Base-by-base conservation (phyloP, 2,329 filamentous ascomycete genomes). In the Stylonectria norvegica region DNA sequence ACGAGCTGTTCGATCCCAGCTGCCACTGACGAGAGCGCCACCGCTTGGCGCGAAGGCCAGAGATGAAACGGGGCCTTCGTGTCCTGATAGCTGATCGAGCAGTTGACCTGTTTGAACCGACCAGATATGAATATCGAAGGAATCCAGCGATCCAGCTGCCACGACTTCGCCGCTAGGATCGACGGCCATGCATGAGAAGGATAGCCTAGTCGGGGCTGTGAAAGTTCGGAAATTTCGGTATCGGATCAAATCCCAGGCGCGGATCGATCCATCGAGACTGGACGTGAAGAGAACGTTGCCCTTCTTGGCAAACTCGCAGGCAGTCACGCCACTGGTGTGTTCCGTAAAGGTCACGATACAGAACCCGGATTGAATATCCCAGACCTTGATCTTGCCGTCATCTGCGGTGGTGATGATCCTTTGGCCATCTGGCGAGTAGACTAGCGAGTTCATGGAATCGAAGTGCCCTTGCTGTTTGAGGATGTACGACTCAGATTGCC, bases 401-500 rank as follows among this genome's bases (percentile, higher is more conserved):
- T 98, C 94, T 3, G 93, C 87, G 2, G 89, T 86, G 0, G 93
- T 98, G 44, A 98, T 85, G 48, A 98, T 88, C 27, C 86, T 83
- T 58, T 95, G 88, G 4, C 93, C 91, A 57, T 96, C 91, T 0
- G 93, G 90, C 5, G 93, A 91, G 66, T 97, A 98, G 7, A 86
- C 85, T 4, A 98, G 73, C 1, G 89, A 79, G 64, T 97, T 97
- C 79, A 97, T 90, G 2, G 89, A 86, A 62, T 98, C 93, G 50
- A 95, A 90, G 66, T 98, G 93, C 0, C 91, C 93, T 65, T 97
- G 93, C 60, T 98, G 93, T 67, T 98, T 98, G 34, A 98, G 72
- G 43, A 98, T 94, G 64, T 98, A 98, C 5, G 91, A 97, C 65
- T 98, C 94, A 0, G 93, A 98, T 62, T 97, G 91, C 90, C 94